Evolutionary conservation across 805 yeast species (phyloP).

Genomic region (Cyberlindnera japonica): DNA sequence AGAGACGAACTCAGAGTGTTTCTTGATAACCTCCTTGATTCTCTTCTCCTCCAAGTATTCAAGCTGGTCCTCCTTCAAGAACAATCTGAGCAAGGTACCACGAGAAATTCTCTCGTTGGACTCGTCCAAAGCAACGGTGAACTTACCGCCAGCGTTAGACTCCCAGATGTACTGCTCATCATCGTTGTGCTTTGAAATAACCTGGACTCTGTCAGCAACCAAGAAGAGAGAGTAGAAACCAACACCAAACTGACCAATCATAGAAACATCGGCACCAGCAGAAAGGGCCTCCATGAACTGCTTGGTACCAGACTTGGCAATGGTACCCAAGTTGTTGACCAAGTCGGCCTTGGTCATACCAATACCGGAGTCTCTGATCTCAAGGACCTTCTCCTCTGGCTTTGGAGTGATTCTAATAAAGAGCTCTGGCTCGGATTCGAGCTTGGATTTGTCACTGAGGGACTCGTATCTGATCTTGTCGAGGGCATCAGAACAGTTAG

Average conservation of each 20-base stretch:
- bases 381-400: constrained; percentile 91
- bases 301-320: constrained; percentile 99
- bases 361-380: constrained; percentile 98
- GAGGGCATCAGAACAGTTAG: constrained; percentile 98
- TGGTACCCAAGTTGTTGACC: constrained; percentile 98
- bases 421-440: constrained; percentile 93
- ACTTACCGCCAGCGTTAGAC: constrained; percentile 99
- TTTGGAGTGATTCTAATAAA: constrained; percentile 96
- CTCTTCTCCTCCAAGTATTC: constrained; percentile 99
- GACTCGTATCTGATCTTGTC: constrained; percentile 98
- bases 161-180: constrained; percentile 99
- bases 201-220: constrained; percentile 99
- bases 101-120: constrained; percentile 82
- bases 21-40: constrained; percentile 98
- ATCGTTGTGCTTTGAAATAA: constrained; percentile 96
- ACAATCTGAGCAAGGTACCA: constrained; percentile 93
- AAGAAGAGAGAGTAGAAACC: constrained; percentile 99
- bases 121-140: constrained; percentile 91
- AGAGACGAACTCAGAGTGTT: constrained; percentile 98
- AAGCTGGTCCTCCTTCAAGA: constrained; percentile 97
- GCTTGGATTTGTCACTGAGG: constrained; percentile 82
- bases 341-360: constrained; percentile 99
- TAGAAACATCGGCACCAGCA: constrained; percentile 99
- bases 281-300: constrained; percentile 99
- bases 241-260: constrained; percentile 99